These are phyloP conservation scores for Neodidymelliopsis sp. DNA, from an alignment of 2,329 filamentous ascomycete species.

Conservation along the genomic window DNA sequence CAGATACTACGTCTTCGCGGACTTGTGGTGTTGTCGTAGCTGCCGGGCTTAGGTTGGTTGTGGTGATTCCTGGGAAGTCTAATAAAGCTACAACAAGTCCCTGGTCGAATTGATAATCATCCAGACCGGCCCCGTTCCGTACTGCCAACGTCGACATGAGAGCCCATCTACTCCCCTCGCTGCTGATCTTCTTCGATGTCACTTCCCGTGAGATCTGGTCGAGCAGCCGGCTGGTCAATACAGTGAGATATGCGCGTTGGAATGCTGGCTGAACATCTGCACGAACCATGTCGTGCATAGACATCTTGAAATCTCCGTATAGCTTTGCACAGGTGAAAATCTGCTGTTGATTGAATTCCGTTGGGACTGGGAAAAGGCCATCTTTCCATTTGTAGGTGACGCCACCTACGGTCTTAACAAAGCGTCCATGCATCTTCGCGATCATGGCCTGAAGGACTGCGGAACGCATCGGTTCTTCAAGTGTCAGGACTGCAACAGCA, in stretches of 20 bases:
- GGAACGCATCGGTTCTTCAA: conserved; percentile 35
- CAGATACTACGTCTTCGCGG: background rate
- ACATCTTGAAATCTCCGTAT: conserved; percentile 30
- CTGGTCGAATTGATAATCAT: conserved; percentile 37
- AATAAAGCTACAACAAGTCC: conserved; percentile 37
- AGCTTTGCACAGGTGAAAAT: conserved; percentile 30
- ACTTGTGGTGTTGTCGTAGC: background rate
- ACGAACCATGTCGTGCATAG: conserved; percentile 33
- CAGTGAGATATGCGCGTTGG: conserved; percentile 35
- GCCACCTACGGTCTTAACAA: conserved; percentile 18
- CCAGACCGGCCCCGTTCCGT: conserved; percentile 26
- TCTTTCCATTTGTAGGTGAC: conserved; percentile 25
- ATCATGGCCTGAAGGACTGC: conserved; percentile 39
- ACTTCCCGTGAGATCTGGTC: conserved; percentile 23
- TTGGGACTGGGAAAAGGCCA: conserved; percentile 39
- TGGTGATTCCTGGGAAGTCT: conserved; percentile 5
- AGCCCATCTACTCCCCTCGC: conserved; percentile 32
- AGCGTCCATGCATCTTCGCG: conserved; percentile 29
- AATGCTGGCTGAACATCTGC: conserved; percentile 32
- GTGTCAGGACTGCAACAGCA: conserved; percentile 34
- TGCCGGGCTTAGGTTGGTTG: background rate
- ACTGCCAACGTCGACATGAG: conserved; percentile 30
- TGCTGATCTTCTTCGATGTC: conserved; percentile 21
- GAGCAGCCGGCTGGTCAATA: conserved; percentile 36
- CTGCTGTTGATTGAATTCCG: conserved; percentile 30